Conservation (phyloP, 2,329 filamentous ascomycete species). For the Blastomyces silverae region DNA sequence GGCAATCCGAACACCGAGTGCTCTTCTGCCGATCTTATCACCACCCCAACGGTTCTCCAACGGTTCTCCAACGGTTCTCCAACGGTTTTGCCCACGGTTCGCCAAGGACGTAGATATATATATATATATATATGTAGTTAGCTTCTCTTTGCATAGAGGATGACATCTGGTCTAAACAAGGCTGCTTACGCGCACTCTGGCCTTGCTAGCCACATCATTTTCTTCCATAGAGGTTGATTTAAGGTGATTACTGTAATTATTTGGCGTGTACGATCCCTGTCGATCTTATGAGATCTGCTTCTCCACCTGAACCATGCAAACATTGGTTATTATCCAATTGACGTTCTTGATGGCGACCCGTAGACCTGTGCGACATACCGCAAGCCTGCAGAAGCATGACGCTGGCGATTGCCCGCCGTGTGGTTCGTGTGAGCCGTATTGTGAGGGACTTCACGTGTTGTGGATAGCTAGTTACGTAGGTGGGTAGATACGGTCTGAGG, state of each 20-base stretch:
- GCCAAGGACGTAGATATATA: no score
- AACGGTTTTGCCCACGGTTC: no score
- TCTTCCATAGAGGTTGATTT: not conserved
- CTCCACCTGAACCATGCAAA: not conserved
- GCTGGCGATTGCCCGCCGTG: not conserved
- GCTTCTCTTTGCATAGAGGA: no score
- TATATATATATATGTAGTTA: no score
- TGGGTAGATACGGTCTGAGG: not conserved
- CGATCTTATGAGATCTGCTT: not conserved
- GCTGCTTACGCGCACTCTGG: not conserved
- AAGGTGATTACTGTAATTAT: conserved; percentile 1
- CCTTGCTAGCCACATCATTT: not conserved
- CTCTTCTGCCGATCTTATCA: no score
- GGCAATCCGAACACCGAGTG: no score
- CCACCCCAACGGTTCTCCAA: no score
- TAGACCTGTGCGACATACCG: no score
- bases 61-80: no score
- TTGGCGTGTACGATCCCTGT: not conserved
- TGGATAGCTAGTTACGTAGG: not conserved
- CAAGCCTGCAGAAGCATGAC: not conserved
- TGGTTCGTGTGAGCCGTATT: not conserved
- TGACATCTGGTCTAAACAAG: no score
- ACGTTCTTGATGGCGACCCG: not conserved
- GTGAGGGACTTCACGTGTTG: not conserved
- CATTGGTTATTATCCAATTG: not conserved